A percentile compares a stretch with the other conserved stretches of the same genome.
phyloP scores from a whole-genome alignment of 768 basidiomycete species.

The Mycena floridula region DNA sequence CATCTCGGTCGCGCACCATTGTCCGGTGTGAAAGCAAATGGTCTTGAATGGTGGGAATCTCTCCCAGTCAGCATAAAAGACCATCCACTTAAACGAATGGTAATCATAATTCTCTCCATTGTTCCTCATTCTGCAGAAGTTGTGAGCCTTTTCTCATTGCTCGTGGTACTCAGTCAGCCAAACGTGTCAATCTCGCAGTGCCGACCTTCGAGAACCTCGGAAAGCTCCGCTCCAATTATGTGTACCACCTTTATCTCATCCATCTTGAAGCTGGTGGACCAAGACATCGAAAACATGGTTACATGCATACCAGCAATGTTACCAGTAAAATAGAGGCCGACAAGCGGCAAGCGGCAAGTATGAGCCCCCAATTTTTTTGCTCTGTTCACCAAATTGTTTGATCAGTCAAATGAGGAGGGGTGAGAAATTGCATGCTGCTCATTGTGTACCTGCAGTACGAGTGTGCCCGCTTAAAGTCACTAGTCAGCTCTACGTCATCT shows the following conservation, averaged over 20 bases:
- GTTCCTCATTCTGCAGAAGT: conserved; percentile 18
- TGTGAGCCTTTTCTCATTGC: conserved; percentile 14
- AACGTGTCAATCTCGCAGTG: conserved; percentile 7
- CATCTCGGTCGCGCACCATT: conserved; percentile 16
- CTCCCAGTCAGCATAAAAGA: conserved; percentile 7
- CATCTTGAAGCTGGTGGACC: background rate
- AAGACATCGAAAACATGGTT: conserved; percentile 8
- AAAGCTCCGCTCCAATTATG: conserved; percentile 6
- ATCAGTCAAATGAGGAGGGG: too few species aligned
- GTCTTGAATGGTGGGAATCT: conserved; percentile 19
- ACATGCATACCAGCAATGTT: conserved; percentile 12
- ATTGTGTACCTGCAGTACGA: too few species aligned
- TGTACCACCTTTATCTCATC: background rate
- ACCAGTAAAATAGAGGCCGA: too few species aligned
- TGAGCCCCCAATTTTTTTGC: too few species aligned
- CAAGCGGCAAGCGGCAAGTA: too few species aligned
- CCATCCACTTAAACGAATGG: conserved; percentile 12
- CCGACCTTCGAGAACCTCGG: conserved; percentile 10
- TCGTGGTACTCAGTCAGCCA: conserved; percentile 12
- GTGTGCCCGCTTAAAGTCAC: too few species aligned
- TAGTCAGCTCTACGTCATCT: too few species aligned
- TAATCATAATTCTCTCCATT: conserved; percentile 8
- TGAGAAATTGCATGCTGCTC: too few species aligned
- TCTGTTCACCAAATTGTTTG: too few species aligned
- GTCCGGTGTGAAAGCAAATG: conserved; percentile 14